Conservation (phyloP, 371 early-diverging fungal species). For the Syncephalastrum monosporum region DNA sequence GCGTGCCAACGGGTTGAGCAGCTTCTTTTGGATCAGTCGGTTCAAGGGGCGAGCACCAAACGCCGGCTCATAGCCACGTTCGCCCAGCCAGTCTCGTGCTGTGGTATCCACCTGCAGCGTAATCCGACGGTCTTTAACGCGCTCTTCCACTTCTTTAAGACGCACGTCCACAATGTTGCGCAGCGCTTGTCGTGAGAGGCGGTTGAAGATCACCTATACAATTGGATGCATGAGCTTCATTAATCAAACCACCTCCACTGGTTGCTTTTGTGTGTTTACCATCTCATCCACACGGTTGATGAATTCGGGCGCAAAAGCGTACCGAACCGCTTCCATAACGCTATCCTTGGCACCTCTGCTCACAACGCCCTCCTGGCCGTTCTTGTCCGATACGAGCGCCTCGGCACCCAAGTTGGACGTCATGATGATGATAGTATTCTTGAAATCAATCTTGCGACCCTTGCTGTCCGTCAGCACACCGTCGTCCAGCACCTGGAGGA, state of each 20-base stretch:
- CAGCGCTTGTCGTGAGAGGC: slow-evolving; percentile 59
- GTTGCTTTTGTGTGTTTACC: slow-evolving; percentile 20
- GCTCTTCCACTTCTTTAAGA: slow-evolving; percentile 70
- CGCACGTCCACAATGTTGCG: slow-evolving; percentile 81
- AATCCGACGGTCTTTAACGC: slow-evolving; percentile 77
- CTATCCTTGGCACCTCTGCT: slow-evolving; percentile 51
- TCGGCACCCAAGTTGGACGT: slow-evolving; percentile 85
- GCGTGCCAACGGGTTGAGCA: slow-evolving; percentile 81
- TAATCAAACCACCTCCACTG: slow-evolving; percentile 17
- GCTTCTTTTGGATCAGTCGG: slow-evolving; percentile 77
- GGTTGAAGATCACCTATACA: slow-evolving; percentile 62
- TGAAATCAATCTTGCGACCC: slow-evolving; percentile 86
- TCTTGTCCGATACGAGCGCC: slow-evolving; percentile 58
- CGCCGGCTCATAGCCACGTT: slow-evolving; percentile 79
- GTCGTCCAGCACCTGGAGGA: slow-evolving; percentile 89
- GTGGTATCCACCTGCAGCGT: slow-evolving; percentile 63
- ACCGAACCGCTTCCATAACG: slow-evolving; percentile 73
- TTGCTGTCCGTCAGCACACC: slow-evolving; percentile 87
- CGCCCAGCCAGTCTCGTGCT: slow-evolving; percentile 78
- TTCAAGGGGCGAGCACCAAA: slow-evolving; percentile 88
- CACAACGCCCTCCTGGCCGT: slow-evolving; percentile 38
- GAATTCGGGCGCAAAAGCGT: slow-evolving; percentile 88
- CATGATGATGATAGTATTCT: slow-evolving; percentile 91
- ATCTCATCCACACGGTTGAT: slow-evolving; percentile 89
- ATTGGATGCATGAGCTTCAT: slow-evolving; percentile 1